phyloP scores from a whole-genome alignment of 2,329 filamentous ascomycete species.

The Cryphonectria radicalis region DNA sequence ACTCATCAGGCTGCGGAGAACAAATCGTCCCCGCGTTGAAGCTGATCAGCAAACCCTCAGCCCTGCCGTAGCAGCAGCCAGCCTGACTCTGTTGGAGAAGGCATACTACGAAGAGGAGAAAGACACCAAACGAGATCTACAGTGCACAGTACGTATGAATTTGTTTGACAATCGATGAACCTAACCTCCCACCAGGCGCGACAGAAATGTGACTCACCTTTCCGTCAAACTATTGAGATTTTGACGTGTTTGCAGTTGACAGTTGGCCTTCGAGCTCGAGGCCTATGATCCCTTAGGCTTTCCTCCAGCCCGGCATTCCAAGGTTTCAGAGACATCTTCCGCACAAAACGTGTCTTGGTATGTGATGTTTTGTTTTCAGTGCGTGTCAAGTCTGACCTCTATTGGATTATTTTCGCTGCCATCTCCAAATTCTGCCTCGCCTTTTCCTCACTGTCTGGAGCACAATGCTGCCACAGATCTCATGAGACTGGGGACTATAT shows the following conservation, averaged over 20 bases:
- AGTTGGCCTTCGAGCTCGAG: constrained; percentile 8
- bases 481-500: constrained; percentile 4
- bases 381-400: constrained; percentile 4
- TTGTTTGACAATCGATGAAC: neutral
- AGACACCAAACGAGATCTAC: constrained; percentile 12
- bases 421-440: constrained; percentile 17
- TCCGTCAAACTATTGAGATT: constrained; percentile 5
- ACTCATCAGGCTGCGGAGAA: constrained; percentile 19
- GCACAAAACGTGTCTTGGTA: constrained; percentile 12
- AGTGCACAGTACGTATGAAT: constrained; percentile 16
- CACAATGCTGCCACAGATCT: neutral
- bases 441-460: neutral
- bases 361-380: neutral
- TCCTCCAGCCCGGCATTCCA: neutral
- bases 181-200: neutral
- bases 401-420: neutral
- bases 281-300: neutral
- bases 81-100: constrained; percentile 25
- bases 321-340: neutral
- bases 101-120: constrained; percentile 10
- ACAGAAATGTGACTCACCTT: constrained; percentile 5
- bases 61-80: neutral
- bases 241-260: constrained; percentile 12
- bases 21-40: neutral
- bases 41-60: neutral